Conservation (phyloP, 2,329 filamentous ascomycete genomes). For the Stagonosporopsis rhizophila region DNA sequence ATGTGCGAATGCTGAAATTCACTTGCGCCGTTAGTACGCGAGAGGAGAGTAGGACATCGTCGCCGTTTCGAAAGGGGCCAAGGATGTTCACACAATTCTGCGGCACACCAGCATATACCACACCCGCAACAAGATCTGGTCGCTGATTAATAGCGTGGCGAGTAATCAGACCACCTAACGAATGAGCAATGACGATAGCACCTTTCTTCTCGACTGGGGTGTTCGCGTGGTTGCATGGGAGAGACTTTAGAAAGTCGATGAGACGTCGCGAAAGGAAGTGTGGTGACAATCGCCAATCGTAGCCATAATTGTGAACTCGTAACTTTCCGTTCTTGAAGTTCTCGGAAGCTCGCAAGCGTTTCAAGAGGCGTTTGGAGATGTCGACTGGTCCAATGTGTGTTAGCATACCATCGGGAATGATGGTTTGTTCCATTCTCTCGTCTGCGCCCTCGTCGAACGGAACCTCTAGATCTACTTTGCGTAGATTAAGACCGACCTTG, state of each 20-base stretch:
- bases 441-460: slow-evolving; percentile 84
- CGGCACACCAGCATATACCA: slow-evolving; percentile 84
- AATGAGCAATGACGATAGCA: slow-evolving; percentile 84
- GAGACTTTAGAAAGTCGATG: slow-evolving; percentile 72
- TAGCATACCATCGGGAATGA: slow-evolving; percentile 87
- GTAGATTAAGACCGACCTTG: slow-evolving; percentile 88
- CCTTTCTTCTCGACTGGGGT: slow-evolving; percentile 65
- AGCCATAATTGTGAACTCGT: slow-evolving; percentile 87
- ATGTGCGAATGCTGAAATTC: slow-evolving; percentile 89
- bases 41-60: slow-evolving; percentile 87
- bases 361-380: slow-evolving; percentile 82
- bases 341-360: slow-evolving; percentile 74
- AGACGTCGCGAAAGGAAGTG: slow-evolving; percentile 74
- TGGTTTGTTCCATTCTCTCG: slow-evolving; percentile 79
- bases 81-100: slow-evolving; percentile 90
- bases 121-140: slow-evolving; percentile 84
- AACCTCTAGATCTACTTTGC: slow-evolving; percentile 90
- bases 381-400: slow-evolving; percentile 91
- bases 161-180: slow-evolving; percentile 84
- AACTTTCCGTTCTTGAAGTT: slow-evolving; percentile 75
- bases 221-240: slow-evolving; percentile 75
- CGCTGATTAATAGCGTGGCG: slow-evolving; percentile 85
- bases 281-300: slow-evolving; percentile 92
- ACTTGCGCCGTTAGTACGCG: slow-evolving; percentile 90
- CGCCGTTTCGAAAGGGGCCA: slow-evolving; percentile 88